Evolutionary conservation across 306 rosid genomes (phyloP), one percentile per base, ranked within the genome.

Genomic region (Casuarina glauca): DNA sequence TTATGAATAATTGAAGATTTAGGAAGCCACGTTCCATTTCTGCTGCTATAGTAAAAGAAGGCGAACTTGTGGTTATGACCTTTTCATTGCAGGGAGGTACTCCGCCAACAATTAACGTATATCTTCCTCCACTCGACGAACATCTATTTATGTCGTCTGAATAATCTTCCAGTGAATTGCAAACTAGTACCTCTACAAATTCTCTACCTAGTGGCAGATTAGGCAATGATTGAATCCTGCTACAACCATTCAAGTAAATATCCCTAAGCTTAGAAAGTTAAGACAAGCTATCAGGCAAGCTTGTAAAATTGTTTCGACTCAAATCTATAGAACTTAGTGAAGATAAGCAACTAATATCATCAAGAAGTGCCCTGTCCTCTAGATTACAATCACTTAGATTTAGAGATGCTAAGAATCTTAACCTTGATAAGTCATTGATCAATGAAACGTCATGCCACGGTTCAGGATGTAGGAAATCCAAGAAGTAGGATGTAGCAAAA

Each of bases 311-410:
- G 32, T 26, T 26, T 26, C 32, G 32, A 26, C 32, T 26, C 32
- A 26, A 26, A 20, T 51, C 53, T 35, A 81, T 35, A 6, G 5
- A 61, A 35, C 71, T 52, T 61, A 81, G 48, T 0, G 32, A 26
- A 62, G 78, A 63, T 81, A 81, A 35, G 26, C 15, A 3, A 13
- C 15, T 6, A 0, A 81, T 53, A 71, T 72, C 62, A 0, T 2
- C 0, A 0, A 77, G 78, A 49, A 81, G 13, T 35, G 64, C 64
- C 51, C 45, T 46, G 13, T 62, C 55, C 43, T 9, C 12, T 48
- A 81, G 77, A 51, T 63, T n/a, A 43, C 74, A 76, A 62, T 71
- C 13, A 55, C 81, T 63, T 44, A 81, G 66, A 62, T 76, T 73
- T 8, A 81, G 55, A 17, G 0, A 44, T n/a, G 12, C 54, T 36